Conservation (phyloP, 202 grass and related monocot species). For the Carex arenaria region DNA sequence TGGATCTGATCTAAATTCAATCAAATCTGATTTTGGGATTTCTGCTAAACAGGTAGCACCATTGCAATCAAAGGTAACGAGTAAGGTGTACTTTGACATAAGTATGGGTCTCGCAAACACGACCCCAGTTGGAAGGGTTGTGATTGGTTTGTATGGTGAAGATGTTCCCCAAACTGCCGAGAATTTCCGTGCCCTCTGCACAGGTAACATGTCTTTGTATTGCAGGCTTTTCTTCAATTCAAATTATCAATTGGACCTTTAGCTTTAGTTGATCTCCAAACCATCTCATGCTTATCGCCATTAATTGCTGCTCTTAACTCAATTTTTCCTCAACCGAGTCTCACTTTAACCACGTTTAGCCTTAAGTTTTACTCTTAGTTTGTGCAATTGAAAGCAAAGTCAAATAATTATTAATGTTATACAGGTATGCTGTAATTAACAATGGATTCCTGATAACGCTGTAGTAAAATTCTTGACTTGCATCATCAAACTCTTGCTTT, state of each 20-base stretch:
- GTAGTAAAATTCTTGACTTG: neutral
- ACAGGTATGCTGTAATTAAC: neutral
- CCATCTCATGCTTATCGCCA: neutral
- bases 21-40: constrained; percentile 9
- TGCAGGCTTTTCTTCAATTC: neutral
- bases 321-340: neutral
- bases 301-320: neutral
- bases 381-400: neutral
- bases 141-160: constrained; percentile 75
- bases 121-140: constrained; percentile 55
- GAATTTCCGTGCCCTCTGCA: constrained; percentile 83
- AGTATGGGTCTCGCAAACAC: constrained; percentile 59
- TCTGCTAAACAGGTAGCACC: constrained; percentile 38
- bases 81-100: constrained; percentile 94
- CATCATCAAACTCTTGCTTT: neutral
- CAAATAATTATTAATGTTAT: neutral
- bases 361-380: neutral
- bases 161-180: constrained; percentile 84
- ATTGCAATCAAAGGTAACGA: constrained; percentile 69
- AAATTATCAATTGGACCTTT: neutral
- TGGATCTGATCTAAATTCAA: neutral
- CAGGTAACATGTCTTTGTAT: constrained; percentile 32
- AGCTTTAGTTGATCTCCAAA: neutral
- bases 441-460: neutral
- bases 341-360: neutral